Percentiles rank a stretch among this genome's conserved stretches.
Conservation (phyloP, 2,329 filamentous ascomycete species). For the Ceratocystis smalleyi region DNA sequence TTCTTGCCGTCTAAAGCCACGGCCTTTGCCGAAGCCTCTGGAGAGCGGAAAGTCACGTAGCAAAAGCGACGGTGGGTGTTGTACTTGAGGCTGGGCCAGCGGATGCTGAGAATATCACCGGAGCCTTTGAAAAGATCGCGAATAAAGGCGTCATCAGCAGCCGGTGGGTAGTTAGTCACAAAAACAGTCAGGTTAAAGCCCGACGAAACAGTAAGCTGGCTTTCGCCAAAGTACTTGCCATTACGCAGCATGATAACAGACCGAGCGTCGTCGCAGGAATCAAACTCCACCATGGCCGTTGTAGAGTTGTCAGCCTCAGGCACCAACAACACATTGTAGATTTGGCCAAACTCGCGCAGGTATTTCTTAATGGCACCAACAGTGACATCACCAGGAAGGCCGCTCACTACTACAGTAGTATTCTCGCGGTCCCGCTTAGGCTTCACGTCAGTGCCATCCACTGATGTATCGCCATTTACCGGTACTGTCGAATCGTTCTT, state of each 20-base stretch:
- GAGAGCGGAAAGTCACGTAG: slow-evolving; percentile 74
- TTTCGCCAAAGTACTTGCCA: slow-evolving; percentile 60
- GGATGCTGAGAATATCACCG: slow-evolving; percentile 69
- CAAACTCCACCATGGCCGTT: slow-evolving; percentile 73
- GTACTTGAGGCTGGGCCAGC: slow-evolving; percentile 81
- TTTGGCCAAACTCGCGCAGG: slow-evolving; percentile 76
- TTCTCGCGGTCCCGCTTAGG: slow-evolving; percentile 79
- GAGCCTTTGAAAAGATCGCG: slow-evolving; percentile 54
- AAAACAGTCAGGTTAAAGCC: slow-evolving; percentile 71
- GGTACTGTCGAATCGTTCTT: slow-evolving; percentile 28
- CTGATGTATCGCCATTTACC: not conserved
- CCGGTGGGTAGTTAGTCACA: slow-evolving; percentile 75
- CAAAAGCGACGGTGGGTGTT: slow-evolving; percentile 85
- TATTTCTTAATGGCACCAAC: slow-evolving; percentile 70
- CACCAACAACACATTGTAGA: slow-evolving; percentile 60
- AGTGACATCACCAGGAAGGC: slow-evolving; percentile 54
- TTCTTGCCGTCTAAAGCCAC: slow-evolving; percentile 53
- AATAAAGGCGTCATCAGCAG: slow-evolving; percentile 56
- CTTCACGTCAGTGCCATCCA: slow-evolving; percentile 19
- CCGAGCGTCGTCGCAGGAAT: slow-evolving; percentile 60
- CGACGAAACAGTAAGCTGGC: slow-evolving; percentile 56
- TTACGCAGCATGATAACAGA: slow-evolving; percentile 73
- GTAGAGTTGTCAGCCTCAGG: slow-evolving; percentile 45
- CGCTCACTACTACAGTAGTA: slow-evolving; percentile 65
- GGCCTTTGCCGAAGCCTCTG: slow-evolving; percentile 53